Percentiles rank a stretch among this genome's conserved stretches.
Evolutionary conservation across 129 eudicot genomes (phyloP).

Genomic region (Heracleum sosnowskyi): DNA sequence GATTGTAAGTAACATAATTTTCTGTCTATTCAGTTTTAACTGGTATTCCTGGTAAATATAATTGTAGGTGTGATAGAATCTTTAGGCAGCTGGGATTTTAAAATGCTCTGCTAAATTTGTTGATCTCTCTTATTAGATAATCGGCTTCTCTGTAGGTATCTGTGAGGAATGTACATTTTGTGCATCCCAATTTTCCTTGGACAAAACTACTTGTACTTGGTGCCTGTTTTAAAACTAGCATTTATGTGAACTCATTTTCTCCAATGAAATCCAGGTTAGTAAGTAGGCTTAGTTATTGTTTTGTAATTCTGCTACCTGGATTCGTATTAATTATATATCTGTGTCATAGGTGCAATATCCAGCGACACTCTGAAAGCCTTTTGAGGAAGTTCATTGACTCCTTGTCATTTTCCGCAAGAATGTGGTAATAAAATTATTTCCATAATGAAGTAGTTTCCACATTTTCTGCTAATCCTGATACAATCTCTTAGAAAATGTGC

Average conservation of each 20-base stretch:
- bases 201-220: conserved; percentile 66
- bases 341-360: conserved; percentile 43
- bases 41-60: conserved; percentile 3
- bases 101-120: neutral
- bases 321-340: neutral
- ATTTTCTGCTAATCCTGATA: conserved; percentile 12
- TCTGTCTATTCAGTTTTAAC: neutral
- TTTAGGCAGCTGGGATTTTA: neutral
- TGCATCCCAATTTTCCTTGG: conserved; percentile 68
- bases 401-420: conserved; percentile 66
- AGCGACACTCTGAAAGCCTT: conserved; percentile 51
- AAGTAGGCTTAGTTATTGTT: neutral
- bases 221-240: conserved; percentile 66
- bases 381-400: conserved; percentile 73
- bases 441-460: conserved; percentile 1
- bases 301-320: neutral
- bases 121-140: conserved; percentile 6
- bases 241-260: conserved; percentile 61
- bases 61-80: neutral
- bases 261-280: conserved; percentile 70
- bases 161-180: conserved; percentile 71
- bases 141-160: conserved; percentile 39
- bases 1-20: conserved; percentile 42
- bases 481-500: conserved; percentile 9
- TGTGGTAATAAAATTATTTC: conserved; percentile 43